These are phyloP conservation scores for Pythium diclinum DNA, from an alignment of 352 stramenopile species.

Conservation along the genomic window DNA sequence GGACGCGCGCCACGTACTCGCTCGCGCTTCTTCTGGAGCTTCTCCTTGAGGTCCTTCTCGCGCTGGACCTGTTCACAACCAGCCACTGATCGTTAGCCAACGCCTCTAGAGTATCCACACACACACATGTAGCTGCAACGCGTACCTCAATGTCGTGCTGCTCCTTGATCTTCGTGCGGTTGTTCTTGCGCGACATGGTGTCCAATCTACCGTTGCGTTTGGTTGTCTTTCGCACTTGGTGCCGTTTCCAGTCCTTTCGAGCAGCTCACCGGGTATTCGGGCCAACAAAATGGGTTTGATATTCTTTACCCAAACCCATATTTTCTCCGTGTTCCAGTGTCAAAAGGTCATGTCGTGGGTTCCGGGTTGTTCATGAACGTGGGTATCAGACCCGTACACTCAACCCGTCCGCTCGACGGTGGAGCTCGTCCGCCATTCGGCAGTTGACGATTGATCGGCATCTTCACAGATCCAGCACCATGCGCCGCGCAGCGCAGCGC, in stretches of 20 bases:
- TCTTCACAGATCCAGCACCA: neutral
- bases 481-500: conserved; percentile 17
- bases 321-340: neutral
- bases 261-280: neutral
- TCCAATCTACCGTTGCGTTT: neutral
- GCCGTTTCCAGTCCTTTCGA: conserved; percentile 14
- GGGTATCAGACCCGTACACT: neutral
- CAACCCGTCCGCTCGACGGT: neutral
- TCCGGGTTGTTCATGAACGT: neutral
- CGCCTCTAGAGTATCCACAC: neutral
- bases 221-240: conserved; percentile 1
- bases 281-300: neutral
- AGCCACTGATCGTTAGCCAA: neutral
- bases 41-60: conserved; percentile 37
- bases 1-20: conserved; percentile 19
- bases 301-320: neutral
- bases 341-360: neutral
- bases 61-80: conserved; percentile 18
- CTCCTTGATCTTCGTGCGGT: conserved; percentile 35
- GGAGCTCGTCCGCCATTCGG: neutral
- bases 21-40: conserved; percentile 36
- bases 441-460: neutral
- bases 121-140: neutral
- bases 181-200: conserved; percentile 37
- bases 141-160: conserved; percentile 38